phyloP scores from a whole-genome alignment of 331 rosid species.

The Malus hybrid region DNA sequence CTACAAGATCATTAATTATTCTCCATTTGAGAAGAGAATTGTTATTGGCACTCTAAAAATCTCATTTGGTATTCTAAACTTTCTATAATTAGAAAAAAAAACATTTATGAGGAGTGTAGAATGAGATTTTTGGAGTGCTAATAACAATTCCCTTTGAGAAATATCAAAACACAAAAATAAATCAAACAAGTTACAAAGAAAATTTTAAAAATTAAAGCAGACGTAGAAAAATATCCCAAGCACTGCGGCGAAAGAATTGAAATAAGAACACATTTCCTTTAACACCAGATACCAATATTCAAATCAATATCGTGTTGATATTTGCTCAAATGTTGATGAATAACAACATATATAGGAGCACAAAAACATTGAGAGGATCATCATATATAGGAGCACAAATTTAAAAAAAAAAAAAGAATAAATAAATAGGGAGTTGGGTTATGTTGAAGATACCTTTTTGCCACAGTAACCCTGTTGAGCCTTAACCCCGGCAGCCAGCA shows the following conservation, averaged over 20 bases:
- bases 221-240: not conserved
- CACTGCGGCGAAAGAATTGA: not conserved
- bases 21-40: not conserved
- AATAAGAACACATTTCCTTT: not conserved
- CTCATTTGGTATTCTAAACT: no score
- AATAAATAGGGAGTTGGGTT: not conserved
- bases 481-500: not conserved
- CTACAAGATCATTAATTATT: not conserved
- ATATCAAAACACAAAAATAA: no score
- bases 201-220: no score
- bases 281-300: not conserved
- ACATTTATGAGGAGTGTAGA: no score
- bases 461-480: not conserved
- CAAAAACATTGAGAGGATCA: not conserved
- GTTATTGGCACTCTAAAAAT: no score
- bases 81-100: no score
- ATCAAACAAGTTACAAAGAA: not conserved
- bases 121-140: no score
- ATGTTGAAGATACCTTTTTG: not conserved
- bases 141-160: not conserved
- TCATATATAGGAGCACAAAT: not conserved
- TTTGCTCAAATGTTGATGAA: not conserved
- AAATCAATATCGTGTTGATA: not conserved
- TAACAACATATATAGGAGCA: not conserved
- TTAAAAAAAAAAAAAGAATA: not conserved